Conservation (phyloP, 495 filamentous ascomycete species). For the Aspergillus egyptiacus region DNA sequence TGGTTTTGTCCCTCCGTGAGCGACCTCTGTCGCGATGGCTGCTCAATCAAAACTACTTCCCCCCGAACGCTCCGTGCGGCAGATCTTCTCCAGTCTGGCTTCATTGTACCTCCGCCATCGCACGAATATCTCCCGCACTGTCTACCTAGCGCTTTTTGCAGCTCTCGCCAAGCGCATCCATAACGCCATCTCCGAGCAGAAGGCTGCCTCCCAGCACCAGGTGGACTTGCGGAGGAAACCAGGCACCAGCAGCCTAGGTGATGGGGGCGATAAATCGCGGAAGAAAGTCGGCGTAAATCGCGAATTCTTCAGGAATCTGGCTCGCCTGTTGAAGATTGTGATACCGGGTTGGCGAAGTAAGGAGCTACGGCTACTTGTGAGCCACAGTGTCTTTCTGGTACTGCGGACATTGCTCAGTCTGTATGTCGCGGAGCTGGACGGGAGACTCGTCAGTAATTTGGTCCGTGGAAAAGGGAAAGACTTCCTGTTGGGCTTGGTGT, state of each 20-base stretch:
- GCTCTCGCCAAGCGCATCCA: slow-evolving; percentile 85
- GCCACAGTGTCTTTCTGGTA: slow-evolving; percentile 84
- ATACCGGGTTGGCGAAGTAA: slow-evolving; percentile 86
- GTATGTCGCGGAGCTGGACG: slow-evolving; percentile 95
- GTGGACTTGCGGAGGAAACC: slow-evolving; percentile 53
- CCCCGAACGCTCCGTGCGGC: slow-evolving; percentile 66
- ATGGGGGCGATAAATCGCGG: slow-evolving; percentile 45
- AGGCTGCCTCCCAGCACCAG: slow-evolving; percentile 72
- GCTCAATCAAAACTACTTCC: slow-evolving; percentile 71
- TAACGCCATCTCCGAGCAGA: slow-evolving; percentile 87
- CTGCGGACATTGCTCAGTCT: slow-evolving; percentile 84
- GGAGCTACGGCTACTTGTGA: slow-evolving; percentile 76
- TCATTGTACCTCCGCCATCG: slow-evolving; percentile 77
- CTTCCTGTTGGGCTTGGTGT: slow-evolving; percentile 81
- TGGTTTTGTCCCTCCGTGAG: slow-evolving; percentile 14
- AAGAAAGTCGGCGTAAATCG: slow-evolving; percentile 91
- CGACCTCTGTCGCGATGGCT: slow-evolving; percentile 52
- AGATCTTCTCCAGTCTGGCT: slow-evolving; percentile 66
- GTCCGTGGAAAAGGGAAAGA: slow-evolving; percentile 88
- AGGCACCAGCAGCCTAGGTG: slow-evolving; percentile 47
- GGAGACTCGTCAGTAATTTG: slow-evolving; percentile 80
- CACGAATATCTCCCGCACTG: slow-evolving; percentile 79
- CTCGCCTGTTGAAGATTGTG: slow-evolving; percentile 75
- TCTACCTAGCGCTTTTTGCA: slow-evolving; percentile 87
- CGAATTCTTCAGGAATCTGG: slow-evolving; percentile 86